Base-by-base conservation (phyloP, 2,329 filamentous ascomycete species). In the Botryotinia calthae region DNA sequence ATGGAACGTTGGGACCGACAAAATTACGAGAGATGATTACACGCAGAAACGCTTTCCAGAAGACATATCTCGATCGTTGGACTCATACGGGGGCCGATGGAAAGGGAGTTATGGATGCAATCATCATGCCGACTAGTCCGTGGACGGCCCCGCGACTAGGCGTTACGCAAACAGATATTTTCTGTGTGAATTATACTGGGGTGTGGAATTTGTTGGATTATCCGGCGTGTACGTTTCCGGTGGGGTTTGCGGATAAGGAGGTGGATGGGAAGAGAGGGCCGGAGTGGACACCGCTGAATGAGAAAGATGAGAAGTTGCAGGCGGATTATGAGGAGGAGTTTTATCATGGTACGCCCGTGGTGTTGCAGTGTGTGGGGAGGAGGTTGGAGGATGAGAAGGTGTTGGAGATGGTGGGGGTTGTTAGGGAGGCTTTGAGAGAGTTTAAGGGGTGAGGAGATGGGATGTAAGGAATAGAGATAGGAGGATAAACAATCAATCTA, bases 161-260 rank as follows among this genome's bases (percentile, higher is more conserved):
- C 0, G 40, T 79, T 7, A 79, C 77, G 7, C 78, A 80, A 66
- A 72, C 56, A 37, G 71, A 70, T 5, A 34, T 77, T 10, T 79
- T 79, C 37, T 77, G 75, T 74, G 79, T 80, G 1, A 78, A 78
- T 51, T 81, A 76, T 68, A 81, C 79, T 1, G 79, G 78, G 0
- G 75, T 79, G 18, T 80, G 75, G 31, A 81, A 80, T 75, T 31
- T 81, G 25, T 70, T 81, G n/a, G 80, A 78, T 79, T 79, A 81
- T 62, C 78, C 77, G 25, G 75, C 74, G 14, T 80, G 83, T 18
- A 83, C 83, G 1, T 81, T 86, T 9, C 85, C 85, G 0, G 82
- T 86, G 4, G 84, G 83, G 0, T 79, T 79, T 70, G 83, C 83
- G 0, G 82, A 85, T 72, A 82, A 83, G 75, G 73, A 73, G 3